Evolutionary conservation across 2,329 filamentous ascomycete species (phyloP).

Genomic region (Hymenoscyphus albidus): DNA sequence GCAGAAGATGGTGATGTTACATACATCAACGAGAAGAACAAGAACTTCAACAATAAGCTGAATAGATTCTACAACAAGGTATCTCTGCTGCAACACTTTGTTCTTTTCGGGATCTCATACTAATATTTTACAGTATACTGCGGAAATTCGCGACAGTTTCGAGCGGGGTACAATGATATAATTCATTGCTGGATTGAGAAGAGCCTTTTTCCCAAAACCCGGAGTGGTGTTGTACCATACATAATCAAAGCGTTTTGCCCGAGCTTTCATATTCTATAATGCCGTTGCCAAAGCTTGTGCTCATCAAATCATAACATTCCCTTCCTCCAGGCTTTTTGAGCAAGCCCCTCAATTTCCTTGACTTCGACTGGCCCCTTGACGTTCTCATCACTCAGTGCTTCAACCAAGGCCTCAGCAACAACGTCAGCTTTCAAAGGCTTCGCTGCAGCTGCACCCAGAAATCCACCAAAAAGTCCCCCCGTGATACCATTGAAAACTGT

Average conservation of each 20-base stretch:
- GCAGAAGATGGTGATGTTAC: conserved; percentile 89
- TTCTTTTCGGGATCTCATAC: conserved; percentile 11
- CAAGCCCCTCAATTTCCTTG: conserved; percentile 75
- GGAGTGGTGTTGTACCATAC: conserved; percentile 14
- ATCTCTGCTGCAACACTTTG: conserved; percentile 24
- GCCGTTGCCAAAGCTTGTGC: not conserved
- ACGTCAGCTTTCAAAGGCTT: conserved; percentile 86
- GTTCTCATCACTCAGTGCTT: conserved; percentile 72
- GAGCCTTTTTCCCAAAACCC: not conserved
- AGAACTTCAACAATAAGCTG: conserved; percentile 99
- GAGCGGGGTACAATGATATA: conserved; percentile 95
- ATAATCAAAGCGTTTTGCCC: conserved; percentile 7
- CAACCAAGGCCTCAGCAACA: conserved; percentile 85
- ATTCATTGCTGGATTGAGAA: conserved; percentile 11
- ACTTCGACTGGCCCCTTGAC: conserved; percentile 75
- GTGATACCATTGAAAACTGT: conserved; percentile 73
- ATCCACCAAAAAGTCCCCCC: conserved; percentile 67
- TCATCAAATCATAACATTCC: conserved; percentile 64
- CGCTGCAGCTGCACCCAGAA: conserved; percentile 77
- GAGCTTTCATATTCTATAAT: conserved; percentile 9
- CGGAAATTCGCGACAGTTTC: conserved; percentile 95
- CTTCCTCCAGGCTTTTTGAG: conserved; percentile 80
- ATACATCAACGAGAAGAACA: conserved; percentile 99
- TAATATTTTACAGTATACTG: conserved; percentile 63
- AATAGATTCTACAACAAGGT: conserved; percentile 92